Evolutionary conservation across 257 asterid species (phyloP).

Genomic region (Marsdenia floribunda): DNA sequence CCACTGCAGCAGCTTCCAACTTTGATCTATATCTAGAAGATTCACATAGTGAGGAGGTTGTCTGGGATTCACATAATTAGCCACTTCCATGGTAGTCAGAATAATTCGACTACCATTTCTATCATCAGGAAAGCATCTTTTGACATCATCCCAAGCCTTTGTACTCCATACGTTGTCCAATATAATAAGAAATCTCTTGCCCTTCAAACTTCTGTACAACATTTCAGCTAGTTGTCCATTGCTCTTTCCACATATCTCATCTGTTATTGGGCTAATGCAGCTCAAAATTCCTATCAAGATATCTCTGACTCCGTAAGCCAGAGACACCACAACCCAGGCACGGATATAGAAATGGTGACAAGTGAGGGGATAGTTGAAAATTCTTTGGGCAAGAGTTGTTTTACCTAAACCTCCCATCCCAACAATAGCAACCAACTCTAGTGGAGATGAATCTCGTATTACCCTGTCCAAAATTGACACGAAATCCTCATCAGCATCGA

Average conservation of each 20-base stretch:
- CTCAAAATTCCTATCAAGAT: neutral
- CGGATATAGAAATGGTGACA: neutral
- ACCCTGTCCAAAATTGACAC: neutral
- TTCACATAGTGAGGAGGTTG: neutral
- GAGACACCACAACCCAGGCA: neutral
- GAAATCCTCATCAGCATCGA: constrained; percentile 1
- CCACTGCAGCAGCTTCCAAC: constrained; percentile 4
- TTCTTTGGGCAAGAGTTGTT: neutral
- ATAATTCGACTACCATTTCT: neutral
- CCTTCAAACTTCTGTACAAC: neutral
- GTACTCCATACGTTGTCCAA: neutral
- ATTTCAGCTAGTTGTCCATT: neutral
- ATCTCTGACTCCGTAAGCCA: neutral
- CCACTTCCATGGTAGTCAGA: neutral
- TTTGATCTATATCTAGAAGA: neutral
- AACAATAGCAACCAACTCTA: neutral
- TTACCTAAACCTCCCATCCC: neutral
- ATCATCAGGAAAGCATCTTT: neutral
- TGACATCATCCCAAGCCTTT: neutral
- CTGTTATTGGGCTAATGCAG: neutral
- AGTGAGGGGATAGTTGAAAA: neutral
- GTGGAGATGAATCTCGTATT: neutral
- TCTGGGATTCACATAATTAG: neutral
- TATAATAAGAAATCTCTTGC: neutral
- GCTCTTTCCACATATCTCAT: neutral